phyloP scores from a whole-genome alignment of 139 green algal genomes.

The Eudorina sp. region DNA sequence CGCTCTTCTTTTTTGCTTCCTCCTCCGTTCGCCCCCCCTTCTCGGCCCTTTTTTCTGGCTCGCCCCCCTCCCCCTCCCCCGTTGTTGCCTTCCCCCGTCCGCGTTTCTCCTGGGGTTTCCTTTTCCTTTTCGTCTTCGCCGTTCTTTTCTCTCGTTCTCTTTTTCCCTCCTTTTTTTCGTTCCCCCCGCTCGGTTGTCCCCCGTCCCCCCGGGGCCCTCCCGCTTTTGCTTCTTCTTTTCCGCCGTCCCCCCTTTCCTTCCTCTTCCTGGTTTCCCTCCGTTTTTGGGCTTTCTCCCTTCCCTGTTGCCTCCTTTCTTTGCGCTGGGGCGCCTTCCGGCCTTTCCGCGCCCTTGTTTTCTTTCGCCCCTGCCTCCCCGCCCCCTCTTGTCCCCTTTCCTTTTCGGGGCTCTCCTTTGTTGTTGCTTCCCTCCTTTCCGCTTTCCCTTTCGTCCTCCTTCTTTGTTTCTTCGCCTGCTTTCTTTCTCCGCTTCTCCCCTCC shows the following conservation, averaged over 20 bases:
- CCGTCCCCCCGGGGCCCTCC: too few relatives aligned
- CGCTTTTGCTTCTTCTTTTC: background rate
- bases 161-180: background rate
- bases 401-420: background rate
- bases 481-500: too few relatives aligned
- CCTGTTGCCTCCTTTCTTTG: background rate
- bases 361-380: background rate
- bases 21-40: too few relatives aligned
- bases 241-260: background rate
- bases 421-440: too few relatives aligned
- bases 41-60: too few relatives aligned
- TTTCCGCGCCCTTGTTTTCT: background rate
- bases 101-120: too few relatives aligned
- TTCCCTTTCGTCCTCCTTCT: too few relatives aligned
- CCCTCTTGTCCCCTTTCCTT: background rate
- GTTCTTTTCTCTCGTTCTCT: background rate
- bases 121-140: too few relatives aligned
- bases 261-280: background rate
- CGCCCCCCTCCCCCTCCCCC: background rate
- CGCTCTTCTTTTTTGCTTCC: too few relatives aligned
- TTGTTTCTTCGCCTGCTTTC: too few relatives aligned
- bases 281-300: background rate
- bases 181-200: background rate
- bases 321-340: background rate
- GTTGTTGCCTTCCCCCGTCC: background rate